Percentiles rank a stretch among this genome's conserved stretches.
Evolutionary conservation across 371 early-diverging fungal species (phyloP).

Genomic region (Cokeromyces recurvatus): DNA sequence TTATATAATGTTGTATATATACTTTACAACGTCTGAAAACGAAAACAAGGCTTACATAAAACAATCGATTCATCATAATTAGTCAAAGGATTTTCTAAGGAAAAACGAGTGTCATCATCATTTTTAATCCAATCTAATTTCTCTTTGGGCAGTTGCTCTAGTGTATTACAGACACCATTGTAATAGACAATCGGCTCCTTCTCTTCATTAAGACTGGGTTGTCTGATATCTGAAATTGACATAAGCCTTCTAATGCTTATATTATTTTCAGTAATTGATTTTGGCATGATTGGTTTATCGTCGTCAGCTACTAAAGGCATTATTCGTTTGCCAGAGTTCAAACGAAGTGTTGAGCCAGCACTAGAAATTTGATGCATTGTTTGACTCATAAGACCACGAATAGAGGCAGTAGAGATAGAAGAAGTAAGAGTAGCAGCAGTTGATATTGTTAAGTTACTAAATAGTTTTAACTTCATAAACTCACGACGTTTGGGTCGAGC

Average conservation of each 20-base stretch:
- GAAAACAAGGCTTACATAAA: slow-evolving; percentile 16
- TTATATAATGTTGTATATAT: neutral
- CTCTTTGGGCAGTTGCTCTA: slow-evolving; percentile 23
- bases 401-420: slow-evolving; percentile 14
- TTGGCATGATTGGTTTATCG: slow-evolving; percentile 4
- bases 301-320: too few species aligned
- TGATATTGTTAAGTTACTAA: slow-evolving; percentile 16
- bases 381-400: slow-evolving; percentile 19
- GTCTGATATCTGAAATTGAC: too few species aligned
- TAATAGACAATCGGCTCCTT: slow-evolving; percentile 26
- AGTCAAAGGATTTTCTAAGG: slow-evolving; percentile 16
- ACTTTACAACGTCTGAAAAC: slow-evolving; percentile 21
- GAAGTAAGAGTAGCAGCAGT: slow-evolving; percentile 10
- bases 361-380: slow-evolving; percentile 14
- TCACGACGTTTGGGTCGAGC: slow-evolving; percentile 4
- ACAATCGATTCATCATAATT: slow-evolving; percentile 20
- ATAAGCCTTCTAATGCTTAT: too few species aligned
- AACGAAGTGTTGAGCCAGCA: slow-evolving; percentile 5
- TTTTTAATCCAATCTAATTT: slow-evolving; percentile 31
- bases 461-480: slow-evolving; percentile 7
- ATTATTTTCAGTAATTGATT: slow-evolving; percentile 11
- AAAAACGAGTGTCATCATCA: slow-evolving; percentile 15
- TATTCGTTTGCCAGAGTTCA: slow-evolving; percentile 9
- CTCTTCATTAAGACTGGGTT: neutral
- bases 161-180: slow-evolving; percentile 25